These are phyloP conservation scores for Yamadazyma sp. DNA, from an alignment of 805 yeast genomes.

Conservation along the genomic window DNA sequence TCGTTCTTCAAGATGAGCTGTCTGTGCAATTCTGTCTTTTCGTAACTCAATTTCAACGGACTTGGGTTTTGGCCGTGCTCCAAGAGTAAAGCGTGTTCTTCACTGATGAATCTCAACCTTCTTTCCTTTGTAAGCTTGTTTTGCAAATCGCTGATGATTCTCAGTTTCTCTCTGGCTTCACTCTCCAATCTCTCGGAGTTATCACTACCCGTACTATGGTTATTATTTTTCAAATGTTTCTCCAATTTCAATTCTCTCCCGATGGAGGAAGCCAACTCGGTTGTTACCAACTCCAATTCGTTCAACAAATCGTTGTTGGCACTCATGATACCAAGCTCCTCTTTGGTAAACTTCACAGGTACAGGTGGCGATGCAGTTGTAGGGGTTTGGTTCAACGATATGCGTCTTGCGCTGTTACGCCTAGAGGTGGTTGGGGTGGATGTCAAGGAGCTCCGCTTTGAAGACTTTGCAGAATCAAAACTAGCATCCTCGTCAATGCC, in stretches of 20 bases:
- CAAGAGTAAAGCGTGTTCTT: slow-evolving; percentile 60
- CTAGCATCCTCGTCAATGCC: slow-evolving; percentile 8
- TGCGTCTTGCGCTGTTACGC: slow-evolving; percentile 7
- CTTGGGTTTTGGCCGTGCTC: slow-evolving; percentile 56
- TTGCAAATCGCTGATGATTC: slow-evolving; percentile 49
- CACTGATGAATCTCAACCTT: slow-evolving; percentile 63
- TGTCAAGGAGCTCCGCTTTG: slow-evolving; percentile 15
- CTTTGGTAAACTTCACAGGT: slow-evolving; percentile 47
- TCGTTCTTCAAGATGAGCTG: slow-evolving; percentile 51
- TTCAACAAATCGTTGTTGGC: slow-evolving; percentile 58
- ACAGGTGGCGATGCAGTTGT: slow-evolving; percentile 7
- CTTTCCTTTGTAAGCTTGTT: slow-evolving; percentile 64
- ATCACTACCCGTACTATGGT: slow-evolving; percentile 23
- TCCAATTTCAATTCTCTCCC: slow-evolving; percentile 67
- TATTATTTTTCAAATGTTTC: slow-evolving; percentile 30
- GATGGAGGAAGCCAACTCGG: slow-evolving; percentile 71
- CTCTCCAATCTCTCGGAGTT: slow-evolving; percentile 46
- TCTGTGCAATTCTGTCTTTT: slow-evolving; percentile 52
- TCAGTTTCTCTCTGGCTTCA: slow-evolving; percentile 38
- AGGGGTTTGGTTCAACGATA: slow-evolving; percentile 12
- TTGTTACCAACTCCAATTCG: slow-evolving; percentile 67
- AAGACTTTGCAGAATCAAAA: slow-evolving; percentile 13
- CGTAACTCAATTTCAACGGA: slow-evolving; percentile 54
- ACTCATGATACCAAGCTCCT: slow-evolving; percentile 60
- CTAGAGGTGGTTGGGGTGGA: slow-evolving; percentile 10